These are phyloP conservation scores for Themeda triandra DNA, from an alignment of 176 grass and related monocot species.

Conservation along the genomic window DNA sequence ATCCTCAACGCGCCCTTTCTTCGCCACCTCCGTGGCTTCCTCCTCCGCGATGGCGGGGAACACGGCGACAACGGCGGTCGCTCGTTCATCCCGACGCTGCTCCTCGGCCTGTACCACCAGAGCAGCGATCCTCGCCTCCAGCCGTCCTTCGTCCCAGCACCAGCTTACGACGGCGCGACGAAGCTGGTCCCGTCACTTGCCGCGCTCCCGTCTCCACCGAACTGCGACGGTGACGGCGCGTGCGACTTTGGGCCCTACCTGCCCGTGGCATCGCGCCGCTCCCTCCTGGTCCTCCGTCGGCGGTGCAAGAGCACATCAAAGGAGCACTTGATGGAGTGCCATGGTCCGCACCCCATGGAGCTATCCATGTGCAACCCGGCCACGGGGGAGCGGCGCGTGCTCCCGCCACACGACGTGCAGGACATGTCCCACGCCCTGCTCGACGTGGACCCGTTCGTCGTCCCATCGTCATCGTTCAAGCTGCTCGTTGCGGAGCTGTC, in stretches of 20 bases:
- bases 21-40: background rate
- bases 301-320: background rate
- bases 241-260: background rate
- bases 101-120: background rate
- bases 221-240: background rate
- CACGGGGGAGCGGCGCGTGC: background rate
- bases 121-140: background rate
- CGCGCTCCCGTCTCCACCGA: background rate
- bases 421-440: background rate
- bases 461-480: background rate
- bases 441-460: background rate
- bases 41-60: background rate
- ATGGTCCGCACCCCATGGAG: background rate
- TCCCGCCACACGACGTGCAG: background rate
- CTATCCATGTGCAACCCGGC: slow-evolving; percentile 7
- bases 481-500: slow-evolving; percentile 21
- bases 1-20: slow-evolving; percentile 1
- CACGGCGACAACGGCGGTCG: background rate
- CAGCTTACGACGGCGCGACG: background rate
- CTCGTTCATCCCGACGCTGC: background rate
- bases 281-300: slow-evolving; percentile 1
- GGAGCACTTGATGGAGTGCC: background rate
- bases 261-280: background rate
- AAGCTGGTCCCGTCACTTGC: background rate
- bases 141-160: background rate